phyloP scores from a whole-genome alignment of 2,329 filamentous ascomycete species.

The Penicillium frequentans region DNA sequence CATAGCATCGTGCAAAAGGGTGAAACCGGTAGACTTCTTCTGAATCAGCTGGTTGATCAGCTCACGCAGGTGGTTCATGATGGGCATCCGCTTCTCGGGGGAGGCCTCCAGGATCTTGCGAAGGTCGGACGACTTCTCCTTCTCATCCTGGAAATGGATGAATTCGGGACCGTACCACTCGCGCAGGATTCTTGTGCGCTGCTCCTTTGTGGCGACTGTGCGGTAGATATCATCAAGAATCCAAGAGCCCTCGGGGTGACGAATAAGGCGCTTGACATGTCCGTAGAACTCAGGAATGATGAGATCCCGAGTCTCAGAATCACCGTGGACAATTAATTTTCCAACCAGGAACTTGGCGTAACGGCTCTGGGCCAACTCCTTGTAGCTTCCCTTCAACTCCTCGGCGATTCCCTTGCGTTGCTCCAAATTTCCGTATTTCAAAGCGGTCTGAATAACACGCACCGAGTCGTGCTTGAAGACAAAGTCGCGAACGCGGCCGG shows the following conservation, averaged over 20 bases:
- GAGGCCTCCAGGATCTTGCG: conserved; percentile 70
- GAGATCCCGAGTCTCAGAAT: conserved; percentile 79
- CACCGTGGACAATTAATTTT: conserved; percentile 91
- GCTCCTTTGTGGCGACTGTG: conserved; percentile 77
- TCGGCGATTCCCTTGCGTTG: conserved; percentile 83
- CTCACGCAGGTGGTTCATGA: conserved; percentile 81
- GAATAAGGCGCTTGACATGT: conserved; percentile 86
- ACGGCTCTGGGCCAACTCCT: conserved; percentile 83
- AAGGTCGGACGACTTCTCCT: conserved; percentile 61
- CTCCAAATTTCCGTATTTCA: conserved; percentile 88
- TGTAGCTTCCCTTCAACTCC: conserved; percentile 83
- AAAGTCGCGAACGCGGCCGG: conserved; percentile 87
- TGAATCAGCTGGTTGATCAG: conserved; percentile 91
- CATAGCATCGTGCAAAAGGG: conserved; percentile 98
- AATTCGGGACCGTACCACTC: conserved; percentile 99
- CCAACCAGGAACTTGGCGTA: conserved; percentile 98
- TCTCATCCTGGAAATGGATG: conserved; percentile 68
- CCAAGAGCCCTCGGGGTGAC: conserved; percentile 95
- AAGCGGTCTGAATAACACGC: conserved; percentile 91
- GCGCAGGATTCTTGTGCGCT: conserved; percentile 79
- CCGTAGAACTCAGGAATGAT: conserved; percentile 96
- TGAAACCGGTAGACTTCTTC: conserved; percentile 96
- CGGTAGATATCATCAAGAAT: conserved; percentile 97
- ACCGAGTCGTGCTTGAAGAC: conserved; percentile 98
- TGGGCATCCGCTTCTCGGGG: conserved; percentile 81